Evolutionary conservation across 2,329 filamentous ascomycete species (phyloP).

Genomic region (Talaromyces funiculosus): DNA sequence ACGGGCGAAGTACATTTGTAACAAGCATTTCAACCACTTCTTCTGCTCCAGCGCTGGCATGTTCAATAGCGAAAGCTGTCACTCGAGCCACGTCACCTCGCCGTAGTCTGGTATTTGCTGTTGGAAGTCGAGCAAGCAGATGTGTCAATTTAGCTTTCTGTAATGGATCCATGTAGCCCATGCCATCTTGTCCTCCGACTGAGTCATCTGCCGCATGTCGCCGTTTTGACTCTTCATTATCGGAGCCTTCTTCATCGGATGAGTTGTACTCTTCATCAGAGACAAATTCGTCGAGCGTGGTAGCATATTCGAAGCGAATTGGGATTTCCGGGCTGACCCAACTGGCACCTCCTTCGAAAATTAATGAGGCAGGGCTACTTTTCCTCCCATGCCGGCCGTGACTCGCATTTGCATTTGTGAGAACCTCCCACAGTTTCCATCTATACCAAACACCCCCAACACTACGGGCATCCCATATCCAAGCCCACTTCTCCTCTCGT

Average conservation of each 20-base stretch:
- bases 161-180: conserved; percentile 70
- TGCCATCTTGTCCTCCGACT: conserved; percentile 40
- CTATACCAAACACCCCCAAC: conserved; percentile 83
- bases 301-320: conserved; percentile 76
- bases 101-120: conserved; percentile 64
- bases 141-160: conserved; percentile 80
- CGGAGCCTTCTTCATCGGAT: conserved; percentile 70
- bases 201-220: conserved; percentile 41
- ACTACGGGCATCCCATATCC: conserved; percentile 82
- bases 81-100: conserved; percentile 82
- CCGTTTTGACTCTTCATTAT: conserved; percentile 40
- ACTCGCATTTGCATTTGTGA: conserved; percentile 57
- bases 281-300: conserved; percentile 69
- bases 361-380: conserved; percentile 49
- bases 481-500: conserved; percentile 83
- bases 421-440: conserved; percentile 81
- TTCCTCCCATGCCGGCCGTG: conserved; percentile 35
- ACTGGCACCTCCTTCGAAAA: conserved; percentile 70
- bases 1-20: conserved; percentile 71
- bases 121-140: conserved; percentile 75
- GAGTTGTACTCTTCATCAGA: conserved; percentile 82
- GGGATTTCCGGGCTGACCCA: conserved; percentile 72
- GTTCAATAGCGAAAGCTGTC: conserved; percentile 81
- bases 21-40: conserved; percentile 89
- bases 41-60: conserved; percentile 76